Evolutionary conservation across 768 basidiomycete species (phyloP), one percentile per base, ranked within the genome.

Genomic region (Clitopilus hobsonii): DNA sequence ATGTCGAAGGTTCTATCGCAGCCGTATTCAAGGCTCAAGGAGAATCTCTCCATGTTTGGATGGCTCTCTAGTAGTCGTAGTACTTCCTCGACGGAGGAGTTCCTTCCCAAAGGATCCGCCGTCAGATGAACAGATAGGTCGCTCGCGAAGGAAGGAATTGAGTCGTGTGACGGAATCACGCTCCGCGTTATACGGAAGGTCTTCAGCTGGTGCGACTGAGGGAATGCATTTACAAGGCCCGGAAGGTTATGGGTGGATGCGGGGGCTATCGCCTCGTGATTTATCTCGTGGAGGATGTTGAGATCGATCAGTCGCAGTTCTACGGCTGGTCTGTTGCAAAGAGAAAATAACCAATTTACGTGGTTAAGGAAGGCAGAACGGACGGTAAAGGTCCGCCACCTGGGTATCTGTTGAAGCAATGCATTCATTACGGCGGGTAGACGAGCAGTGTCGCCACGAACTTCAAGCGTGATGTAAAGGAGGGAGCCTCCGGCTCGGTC

Each of bases 331-430:
- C 59, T 55, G 47, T 57, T 65, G 62, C 77, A 80, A 10, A 65
- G 60, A 23, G 63, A 59, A 23, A 84, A 55, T 41, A 82, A 60
- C 50, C 63, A 61, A 58, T 76, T 74, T 24, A 74, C 69, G 41
- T 76, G 73, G 14, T 57, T 56, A n/a, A 74, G 55, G 36, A 70
- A 64, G 6, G 63, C 62, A 8, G 78, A 71, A 25, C 69, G 69
- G 53, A 86, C 60, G 25, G 58, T 67, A 36, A 85, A 60, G 25
- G 63, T 71, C 55, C 63, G 66, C 84, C 81, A 85, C 47, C 77
- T 75, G 7, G 64, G 48, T 5, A 69, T 64, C 49, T 67, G 74
- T 20, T 64, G 59, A 36, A 73, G 56, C 48, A 86, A 68, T 7
- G 80, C 41, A 8, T 63, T 63, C 61, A 83, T 71, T 14, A 77